A percentile compares a stretch with the other conserved stretches of the same genome.
These are phyloP conservation scores for Acacia crassicarpa DNA, from an alignment of 306 rosid genomes.

Conservation along the genomic window DNA sequence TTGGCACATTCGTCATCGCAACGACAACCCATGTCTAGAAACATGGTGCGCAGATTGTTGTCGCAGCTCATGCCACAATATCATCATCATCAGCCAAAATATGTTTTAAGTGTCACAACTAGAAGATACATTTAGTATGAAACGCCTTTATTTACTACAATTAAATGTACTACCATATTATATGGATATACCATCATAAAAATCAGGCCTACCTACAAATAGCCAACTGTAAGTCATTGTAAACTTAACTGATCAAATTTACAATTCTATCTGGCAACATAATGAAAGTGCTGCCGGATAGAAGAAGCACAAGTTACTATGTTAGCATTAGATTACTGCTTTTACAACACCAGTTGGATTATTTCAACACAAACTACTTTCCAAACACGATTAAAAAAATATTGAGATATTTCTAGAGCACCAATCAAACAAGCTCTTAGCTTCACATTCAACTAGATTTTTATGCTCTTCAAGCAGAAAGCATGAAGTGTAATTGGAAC, in stretches of 20 bases:
- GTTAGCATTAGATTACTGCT: neutral
- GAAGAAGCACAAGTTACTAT: neutral
- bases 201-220: neutral
- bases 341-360: neutral
- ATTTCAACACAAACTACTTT: neutral
- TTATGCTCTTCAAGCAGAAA: constrained; percentile 1
- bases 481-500: neutral
- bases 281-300: neutral
- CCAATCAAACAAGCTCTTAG: neutral
- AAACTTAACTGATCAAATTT: neutral
- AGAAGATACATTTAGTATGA: neutral
- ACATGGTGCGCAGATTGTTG: constrained; percentile 60
- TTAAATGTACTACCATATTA: neutral
- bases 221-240: neutral
- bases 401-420: neutral
- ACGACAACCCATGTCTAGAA: constrained; percentile 53
- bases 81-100: constrained; percentile 42
- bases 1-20: constrained; percentile 72
- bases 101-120: neutral
- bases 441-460: neutral
- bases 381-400: neutral
- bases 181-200: neutral
- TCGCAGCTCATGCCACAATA: constrained; percentile 48
- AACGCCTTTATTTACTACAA: neutral
- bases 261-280: too few species aligned